A percentile compares a stretch with the other conserved stretches of the same genome.
Evolutionary conservation across 257 asterid species (phyloP).

Genomic region (Cynanchum wilfordii): DNA sequence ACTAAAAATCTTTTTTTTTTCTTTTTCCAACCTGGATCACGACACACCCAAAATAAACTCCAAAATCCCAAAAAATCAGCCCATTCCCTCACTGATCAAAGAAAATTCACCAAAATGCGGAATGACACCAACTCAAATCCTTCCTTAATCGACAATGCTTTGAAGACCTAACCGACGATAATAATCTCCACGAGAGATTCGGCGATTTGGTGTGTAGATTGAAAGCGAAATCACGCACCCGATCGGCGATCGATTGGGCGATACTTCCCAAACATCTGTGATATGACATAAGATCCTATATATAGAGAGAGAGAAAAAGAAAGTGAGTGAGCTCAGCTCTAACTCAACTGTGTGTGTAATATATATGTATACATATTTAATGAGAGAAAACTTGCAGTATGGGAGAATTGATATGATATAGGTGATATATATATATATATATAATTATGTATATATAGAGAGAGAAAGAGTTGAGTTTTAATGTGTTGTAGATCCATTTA

Average conservation of each 20-base stretch:
- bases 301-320: neutral
- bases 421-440: neutral
- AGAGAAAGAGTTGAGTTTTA: constrained; percentile 20
- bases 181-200: constrained; percentile 7
- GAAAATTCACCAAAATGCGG: constrained; percentile 19
- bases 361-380: constrained; percentile 26
- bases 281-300: constrained; percentile 41
- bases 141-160: constrained; percentile 18
- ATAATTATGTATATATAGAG: constrained; percentile 24
- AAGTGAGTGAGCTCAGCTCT: neutral
- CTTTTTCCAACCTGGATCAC: neutral
- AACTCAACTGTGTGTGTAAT: neutral
- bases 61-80: constrained; percentile 5
- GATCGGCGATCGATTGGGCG: constrained; percentile 62
- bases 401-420: neutral
- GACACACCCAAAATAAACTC: neutral
- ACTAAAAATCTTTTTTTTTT: neutral
- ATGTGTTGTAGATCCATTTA: constrained; percentile 39
- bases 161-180: neutral
- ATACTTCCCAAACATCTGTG: constrained; percentile 25
- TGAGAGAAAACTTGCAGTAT: constrained; percentile 19
- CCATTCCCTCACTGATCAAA: neutral
- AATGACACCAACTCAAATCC: constrained; percentile 17
- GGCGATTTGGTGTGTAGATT: constrained; percentile 2
- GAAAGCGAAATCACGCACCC: constrained; percentile 30